Evolutionary conservation across 441 rosid species (phyloP).

Genomic region (Gossypium davidsonii): DNA sequence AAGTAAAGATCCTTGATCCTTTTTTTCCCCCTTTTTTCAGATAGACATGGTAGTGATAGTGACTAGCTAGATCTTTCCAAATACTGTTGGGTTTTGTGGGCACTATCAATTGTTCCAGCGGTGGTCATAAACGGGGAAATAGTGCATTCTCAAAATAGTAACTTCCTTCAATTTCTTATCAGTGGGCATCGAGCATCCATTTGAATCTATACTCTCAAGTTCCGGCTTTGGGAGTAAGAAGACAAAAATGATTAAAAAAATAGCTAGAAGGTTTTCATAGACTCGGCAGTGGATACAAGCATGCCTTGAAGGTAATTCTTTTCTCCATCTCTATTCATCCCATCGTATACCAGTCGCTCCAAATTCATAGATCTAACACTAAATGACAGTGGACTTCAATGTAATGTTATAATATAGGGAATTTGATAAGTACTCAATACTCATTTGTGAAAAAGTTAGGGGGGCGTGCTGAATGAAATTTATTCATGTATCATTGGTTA

Average conservation of each 20-base stretch:
- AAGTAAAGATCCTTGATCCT: conserved; percentile 9
- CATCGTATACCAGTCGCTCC: conserved; percentile 17
- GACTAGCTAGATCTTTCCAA: conserved; percentile 49
- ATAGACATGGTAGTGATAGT: conserved; percentile 80
- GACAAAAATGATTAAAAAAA: conserved; percentile 1
- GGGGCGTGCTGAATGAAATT: conserved; percentile 23
- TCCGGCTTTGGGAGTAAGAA: conserved; percentile 15
- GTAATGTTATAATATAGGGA: conserved; percentile 28
- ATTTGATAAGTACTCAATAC: conserved; percentile 18
- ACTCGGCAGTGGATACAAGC: conserved; percentile 20
- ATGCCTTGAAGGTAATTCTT: conserved; percentile 20
- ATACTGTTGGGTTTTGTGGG: conserved; percentile 18
- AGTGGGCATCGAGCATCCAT: conserved; percentile 17
- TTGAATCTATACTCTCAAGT: conserved; percentile 26
- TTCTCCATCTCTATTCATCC: conserved; percentile 22
- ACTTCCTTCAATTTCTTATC: conserved; percentile 16
- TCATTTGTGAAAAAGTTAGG: conserved; percentile 19
- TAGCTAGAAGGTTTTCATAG: conserved; percentile 8
- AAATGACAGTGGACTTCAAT: conserved; percentile 22
- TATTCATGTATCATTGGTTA: conserved; percentile 24
- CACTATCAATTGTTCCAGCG: conserved; percentile 35
- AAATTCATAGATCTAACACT: conserved; percentile 28
- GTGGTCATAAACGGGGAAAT: conserved; percentile 23
- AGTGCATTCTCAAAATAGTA: conserved; percentile 13
- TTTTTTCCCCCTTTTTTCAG: conserved; percentile 28